Conservation (phyloP, 345 rosid species). For the Excoecaria cochinchinensis region DNA sequence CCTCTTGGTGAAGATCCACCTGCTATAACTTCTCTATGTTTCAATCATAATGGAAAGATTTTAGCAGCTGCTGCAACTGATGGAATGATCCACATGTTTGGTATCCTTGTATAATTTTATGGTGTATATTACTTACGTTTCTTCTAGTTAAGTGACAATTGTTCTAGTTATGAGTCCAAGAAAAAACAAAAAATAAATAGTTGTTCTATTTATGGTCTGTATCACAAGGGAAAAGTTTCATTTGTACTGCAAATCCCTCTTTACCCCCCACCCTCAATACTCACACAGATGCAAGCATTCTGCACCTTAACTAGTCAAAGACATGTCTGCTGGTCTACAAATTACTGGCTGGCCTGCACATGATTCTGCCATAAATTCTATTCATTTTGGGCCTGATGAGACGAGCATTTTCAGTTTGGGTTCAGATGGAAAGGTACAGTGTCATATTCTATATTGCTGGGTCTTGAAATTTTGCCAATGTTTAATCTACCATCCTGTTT, state of each 20-base stretch:
- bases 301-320: slow-evolving; percentile 50
- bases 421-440: slow-evolving; percentile 57
- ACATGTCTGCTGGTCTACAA: slow-evolving; percentile 74
- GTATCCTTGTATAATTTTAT: slow-evolving; percentile 54
- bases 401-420: slow-evolving; percentile 73
- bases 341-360: slow-evolving; percentile 85
- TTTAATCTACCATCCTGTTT: not conserved
- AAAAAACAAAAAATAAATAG: not conserved
- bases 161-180: not conserved
- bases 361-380: slow-evolving; percentile 65
- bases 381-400: slow-evolving; percentile 69
- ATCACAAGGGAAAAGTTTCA: not conserved
- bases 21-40: slow-evolving; percentile 68
- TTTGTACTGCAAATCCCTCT: no score
- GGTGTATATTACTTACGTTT: not conserved
- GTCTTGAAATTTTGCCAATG: slow-evolving; percentile 2
- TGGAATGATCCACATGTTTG: slow-evolving; percentile 88
- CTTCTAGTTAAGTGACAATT: not conserved
- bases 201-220: not conserved
- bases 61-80: slow-evolving; percentile 75
- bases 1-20: slow-evolving; percentile 87
- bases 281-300: not conserved
- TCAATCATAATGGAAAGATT: slow-evolving; percentile 78
- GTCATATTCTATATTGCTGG: not conserved
- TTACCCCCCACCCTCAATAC: not conserved